Percentiles rank a stretch among this genome's conserved stretches.
Evolutionary conservation across 129 eudicot genomes (phyloP).

Genomic region (Silybum marianum): DNA sequence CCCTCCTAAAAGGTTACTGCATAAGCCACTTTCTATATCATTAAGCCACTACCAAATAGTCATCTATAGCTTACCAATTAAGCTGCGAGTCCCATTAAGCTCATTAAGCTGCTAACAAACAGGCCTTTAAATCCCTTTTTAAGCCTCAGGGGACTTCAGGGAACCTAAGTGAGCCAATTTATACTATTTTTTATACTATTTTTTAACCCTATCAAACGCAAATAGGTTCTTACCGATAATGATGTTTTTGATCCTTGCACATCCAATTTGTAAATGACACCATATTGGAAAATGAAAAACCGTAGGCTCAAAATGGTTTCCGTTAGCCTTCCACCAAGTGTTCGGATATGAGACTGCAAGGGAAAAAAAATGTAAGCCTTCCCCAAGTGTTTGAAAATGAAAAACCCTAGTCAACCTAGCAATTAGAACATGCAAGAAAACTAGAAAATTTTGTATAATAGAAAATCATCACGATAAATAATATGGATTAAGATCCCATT

Average conservation of each 20-base stretch:
- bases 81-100: too few species aligned
- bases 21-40: too few species aligned
- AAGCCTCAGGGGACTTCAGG: too few species aligned
- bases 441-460: not conserved
- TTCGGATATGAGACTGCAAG: conserved; percentile 85
- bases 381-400: conserved; percentile 62
- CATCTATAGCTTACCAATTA: too few species aligned
- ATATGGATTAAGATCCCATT: not conserved
- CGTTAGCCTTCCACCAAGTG: conserved; percentile 70
- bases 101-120: too few species aligned
- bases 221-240: conserved; percentile 43
- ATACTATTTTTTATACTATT: too few species aligned
- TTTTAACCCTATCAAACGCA: not conserved
- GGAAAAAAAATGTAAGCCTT: conserved; percentile 60
- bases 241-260: conserved; percentile 67
- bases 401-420: not conserved
- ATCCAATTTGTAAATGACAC: conserved; percentile 67
- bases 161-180: too few species aligned
- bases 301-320: conserved; percentile 95
- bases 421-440: not conserved
- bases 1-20: too few species aligned
- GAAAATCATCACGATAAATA: not conserved
- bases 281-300: conserved; percentile 79
- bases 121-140: too few species aligned
- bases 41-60: too few species aligned